Conservation (phyloP, 1,139 yeast genomes). For the Suhomyces bolitotheri region DNA sequence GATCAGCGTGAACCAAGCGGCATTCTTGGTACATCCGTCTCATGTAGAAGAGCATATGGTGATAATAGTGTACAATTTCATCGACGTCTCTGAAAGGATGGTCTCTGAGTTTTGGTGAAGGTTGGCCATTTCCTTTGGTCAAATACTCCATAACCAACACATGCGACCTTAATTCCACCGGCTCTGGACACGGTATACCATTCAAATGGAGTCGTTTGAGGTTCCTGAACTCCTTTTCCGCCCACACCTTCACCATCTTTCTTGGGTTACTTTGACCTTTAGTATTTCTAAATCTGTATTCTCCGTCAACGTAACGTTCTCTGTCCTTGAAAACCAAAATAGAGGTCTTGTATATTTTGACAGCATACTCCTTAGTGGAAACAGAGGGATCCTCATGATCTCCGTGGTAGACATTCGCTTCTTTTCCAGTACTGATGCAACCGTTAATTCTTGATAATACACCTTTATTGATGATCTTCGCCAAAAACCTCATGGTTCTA, state of each 20-base stretch:
- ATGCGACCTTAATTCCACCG: conserved; percentile 82
- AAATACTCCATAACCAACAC: conserved; percentile 94
- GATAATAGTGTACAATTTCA: conserved; percentile 67
- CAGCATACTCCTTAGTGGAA: conserved; percentile 65
- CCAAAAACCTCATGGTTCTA: conserved; percentile 79
- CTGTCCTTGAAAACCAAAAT: conserved; percentile 94
- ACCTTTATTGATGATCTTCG: conserved; percentile 80
- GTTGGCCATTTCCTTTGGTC: conserved; percentile 74
- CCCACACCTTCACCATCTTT: conserved; percentile 98
- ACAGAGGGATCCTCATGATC: conserved; percentile 58
- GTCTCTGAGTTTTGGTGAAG: conserved; percentile 86
- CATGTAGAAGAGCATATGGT: conserved; percentile 80
- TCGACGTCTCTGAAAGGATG: conserved; percentile 66
- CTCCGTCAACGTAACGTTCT: conserved; percentile 95
- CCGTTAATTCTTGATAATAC: conserved; percentile 85
- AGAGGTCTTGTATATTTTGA: conserved; percentile 93
- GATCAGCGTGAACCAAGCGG: conserved; percentile 92
- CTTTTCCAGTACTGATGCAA: conserved; percentile 95
- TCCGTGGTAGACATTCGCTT: conserved; percentile 97
- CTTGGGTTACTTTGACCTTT: conserved; percentile 90
- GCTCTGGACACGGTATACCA: conserved; percentile 92
- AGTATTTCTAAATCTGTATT: conserved; percentile 82
- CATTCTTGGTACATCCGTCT: conserved; percentile 85
- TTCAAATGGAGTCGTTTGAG: conserved; percentile 73
- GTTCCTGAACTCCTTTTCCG: conserved; percentile 94